Evolutionary conservation across 139 green algal genomes (phyloP).

Genomic region (Micractinium conductrix): DNA sequence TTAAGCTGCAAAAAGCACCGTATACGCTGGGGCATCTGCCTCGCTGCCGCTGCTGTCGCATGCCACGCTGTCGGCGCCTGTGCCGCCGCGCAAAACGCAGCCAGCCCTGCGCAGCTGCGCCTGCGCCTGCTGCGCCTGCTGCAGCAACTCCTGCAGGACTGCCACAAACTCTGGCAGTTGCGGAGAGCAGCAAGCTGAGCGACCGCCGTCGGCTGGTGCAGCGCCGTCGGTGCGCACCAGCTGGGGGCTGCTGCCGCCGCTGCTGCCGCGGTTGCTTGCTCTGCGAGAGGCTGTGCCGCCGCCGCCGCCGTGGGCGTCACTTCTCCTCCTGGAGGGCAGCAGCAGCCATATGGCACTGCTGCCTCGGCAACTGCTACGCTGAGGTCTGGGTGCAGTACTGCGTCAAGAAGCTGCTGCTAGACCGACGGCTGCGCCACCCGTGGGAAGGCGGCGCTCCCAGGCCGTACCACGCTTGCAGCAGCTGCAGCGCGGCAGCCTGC

Average conservation of each 20-base stretch:
- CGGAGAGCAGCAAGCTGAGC: constrained; percentile 36
- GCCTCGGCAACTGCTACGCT: constrained; percentile 35
- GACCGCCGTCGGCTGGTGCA: not conserved
- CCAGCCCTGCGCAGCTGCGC: constrained; percentile 42
- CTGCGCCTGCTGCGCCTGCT: constrained; percentile 35
- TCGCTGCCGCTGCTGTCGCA: too few species aligned
- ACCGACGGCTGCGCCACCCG: not conserved
- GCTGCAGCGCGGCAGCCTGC: constrained; percentile 26
- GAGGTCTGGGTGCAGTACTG: not conserved
- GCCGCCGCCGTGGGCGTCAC: constrained; percentile 10
- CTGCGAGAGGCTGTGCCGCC: not conserved
- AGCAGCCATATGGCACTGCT: constrained; percentile 34
- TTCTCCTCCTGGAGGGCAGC: too few species aligned
- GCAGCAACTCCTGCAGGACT: constrained; percentile 35
- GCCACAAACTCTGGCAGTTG: constrained; percentile 44
- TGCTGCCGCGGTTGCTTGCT: constrained; percentile 11
- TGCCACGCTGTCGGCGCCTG: not conserved
- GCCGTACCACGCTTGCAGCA: constrained; percentile 42
- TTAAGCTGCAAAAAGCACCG: not conserved
- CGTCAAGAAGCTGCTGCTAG: constrained; percentile 29
- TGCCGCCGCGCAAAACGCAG: not conserved
- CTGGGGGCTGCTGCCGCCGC: constrained; percentile 16
- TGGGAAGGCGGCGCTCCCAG: constrained; percentile 1
- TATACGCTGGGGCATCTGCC: not conserved
- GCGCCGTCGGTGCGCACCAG: too few species aligned